Percentiles rank a stretch among this genome's conserved stretches.
phyloP scores from a whole-genome alignment of 495 filamentous ascomycete species.

The Neurospora africana region DNA sequence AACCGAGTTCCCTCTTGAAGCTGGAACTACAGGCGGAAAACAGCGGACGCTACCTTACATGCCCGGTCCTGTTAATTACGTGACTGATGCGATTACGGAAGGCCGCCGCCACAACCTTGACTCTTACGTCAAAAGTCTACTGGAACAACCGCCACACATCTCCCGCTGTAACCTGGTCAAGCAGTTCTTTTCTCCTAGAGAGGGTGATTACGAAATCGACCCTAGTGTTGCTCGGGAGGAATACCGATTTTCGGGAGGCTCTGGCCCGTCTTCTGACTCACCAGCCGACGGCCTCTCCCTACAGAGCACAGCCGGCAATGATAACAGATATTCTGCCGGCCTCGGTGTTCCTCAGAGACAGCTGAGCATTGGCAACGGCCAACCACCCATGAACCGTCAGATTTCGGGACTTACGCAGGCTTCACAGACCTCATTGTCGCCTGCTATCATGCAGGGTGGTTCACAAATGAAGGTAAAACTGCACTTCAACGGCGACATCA shows the following conservation, averaged over 20 bases:
- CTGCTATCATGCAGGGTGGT: conserved; percentile 30
- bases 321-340: conserved; percentile 40
- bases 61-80: conserved; percentile 95
- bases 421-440: conserved; percentile 47
- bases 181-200: conserved; percentile 78
- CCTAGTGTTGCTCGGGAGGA: conserved; percentile 53
- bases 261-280: conserved; percentile 60
- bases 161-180: conserved; percentile 71
- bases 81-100: conserved; percentile 93
- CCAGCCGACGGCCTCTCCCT: conserved; percentile 48
- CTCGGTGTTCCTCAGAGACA: conserved; percentile 48
- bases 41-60: conserved; percentile 89
- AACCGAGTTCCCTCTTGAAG: conserved; percentile 87
- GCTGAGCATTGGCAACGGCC: conserved; percentile 44
- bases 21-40: conserved; percentile 66
- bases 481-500: conserved; percentile 79
- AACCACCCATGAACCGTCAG: conserved; percentile 55
- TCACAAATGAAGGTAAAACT: conserved; percentile 82
- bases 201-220: conserved; percentile 89
- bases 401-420: conserved; percentile 63
- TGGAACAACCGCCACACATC: conserved; percentile 76
- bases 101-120: conserved; percentile 85
- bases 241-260: conserved; percentile 57
- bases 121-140: conserved; percentile 84
- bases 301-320: conserved; percentile 60